Conservation (phyloP, 345 rosid genomes). For the Populus alba region DNA sequence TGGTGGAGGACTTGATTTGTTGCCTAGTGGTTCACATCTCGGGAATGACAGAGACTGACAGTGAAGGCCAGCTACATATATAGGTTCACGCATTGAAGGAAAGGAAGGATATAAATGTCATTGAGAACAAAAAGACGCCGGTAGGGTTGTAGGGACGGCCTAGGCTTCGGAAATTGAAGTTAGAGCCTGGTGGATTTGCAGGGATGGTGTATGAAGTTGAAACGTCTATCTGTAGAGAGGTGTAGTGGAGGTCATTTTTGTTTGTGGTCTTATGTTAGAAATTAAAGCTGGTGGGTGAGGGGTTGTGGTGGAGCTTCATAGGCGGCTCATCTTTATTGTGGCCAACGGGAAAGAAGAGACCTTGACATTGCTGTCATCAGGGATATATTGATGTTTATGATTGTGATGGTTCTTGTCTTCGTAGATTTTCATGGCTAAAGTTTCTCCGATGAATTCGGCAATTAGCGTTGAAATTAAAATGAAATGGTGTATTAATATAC, state of each 20-base stretch:
- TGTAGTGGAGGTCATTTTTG: neutral
- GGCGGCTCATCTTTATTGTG: neutral
- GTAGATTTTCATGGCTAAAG: neutral
- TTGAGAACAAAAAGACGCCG: slow-evolving; percentile 20
- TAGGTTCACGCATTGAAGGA: slow-evolving; percentile 37
- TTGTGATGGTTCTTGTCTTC: neutral
- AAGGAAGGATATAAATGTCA: slow-evolving; percentile 26
- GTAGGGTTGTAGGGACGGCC: slow-evolving; percentile 36
- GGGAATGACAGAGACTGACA: slow-evolving; percentile 49
- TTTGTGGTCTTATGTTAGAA: neutral
- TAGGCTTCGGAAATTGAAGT: slow-evolving; percentile 61
- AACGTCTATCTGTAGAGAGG: slow-evolving; percentile 5
- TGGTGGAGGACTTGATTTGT: neutral
- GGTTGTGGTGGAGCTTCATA: neutral
- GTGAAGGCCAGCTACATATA: neutral
- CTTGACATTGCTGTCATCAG: neutral
- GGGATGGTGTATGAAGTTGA: slow-evolving; percentile 11
- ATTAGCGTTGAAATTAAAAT: too few species aligned
- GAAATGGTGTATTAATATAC: too few species aligned
- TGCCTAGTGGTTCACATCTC: slow-evolving; percentile 25
- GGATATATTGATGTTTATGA: neutral
- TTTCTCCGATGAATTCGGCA: too few species aligned
- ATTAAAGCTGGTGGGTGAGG: neutral
- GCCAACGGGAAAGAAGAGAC: neutral
- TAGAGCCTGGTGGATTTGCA: slow-evolving; percentile 8